Conservation (phyloP, 352 stramenopile genomes). For the Phytophthora boehmeriae region DNA sequence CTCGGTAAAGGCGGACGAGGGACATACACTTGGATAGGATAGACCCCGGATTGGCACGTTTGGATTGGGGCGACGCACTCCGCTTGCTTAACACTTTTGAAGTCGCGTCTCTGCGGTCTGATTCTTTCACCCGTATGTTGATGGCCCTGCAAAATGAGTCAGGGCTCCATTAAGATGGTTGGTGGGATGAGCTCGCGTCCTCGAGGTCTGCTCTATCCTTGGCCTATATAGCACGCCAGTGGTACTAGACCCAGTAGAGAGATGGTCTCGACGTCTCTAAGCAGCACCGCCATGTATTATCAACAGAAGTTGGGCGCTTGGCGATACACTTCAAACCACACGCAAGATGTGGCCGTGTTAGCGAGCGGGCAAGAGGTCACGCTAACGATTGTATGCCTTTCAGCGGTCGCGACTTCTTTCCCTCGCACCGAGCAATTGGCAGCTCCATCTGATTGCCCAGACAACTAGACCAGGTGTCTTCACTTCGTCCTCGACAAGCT, state of each 20-base stretch:
- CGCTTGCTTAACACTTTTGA: slow-evolving; percentile 1
- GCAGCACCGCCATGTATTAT: slow-evolving; percentile 2
- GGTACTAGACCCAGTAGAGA: background rate
- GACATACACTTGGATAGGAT: slow-evolving; percentile 17
- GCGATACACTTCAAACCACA: slow-evolving; percentile 13
- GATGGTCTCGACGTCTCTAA: slow-evolving; percentile 18
- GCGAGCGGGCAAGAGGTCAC: background rate
- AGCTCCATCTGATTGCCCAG: slow-evolving; percentile 4
- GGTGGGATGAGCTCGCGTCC: slow-evolving; percentile 8
- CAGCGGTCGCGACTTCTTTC: slow-evolving; percentile 10
- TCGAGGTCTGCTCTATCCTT: slow-evolving; percentile 26
- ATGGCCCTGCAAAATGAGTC: slow-evolving; percentile 14
- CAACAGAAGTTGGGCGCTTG: slow-evolving; percentile 3
- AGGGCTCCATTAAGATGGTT: slow-evolving; percentile 30
- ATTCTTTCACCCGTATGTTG: background rate
- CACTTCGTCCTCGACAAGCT: slow-evolving; percentile 21
- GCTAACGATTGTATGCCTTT: slow-evolving; percentile 14
- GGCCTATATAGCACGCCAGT: slow-evolving; percentile 23
- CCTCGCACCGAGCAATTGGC: slow-evolving; percentile 11
- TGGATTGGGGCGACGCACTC: slow-evolving; percentile 20
- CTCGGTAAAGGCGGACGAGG: slow-evolving; percentile 30
- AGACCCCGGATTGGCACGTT: slow-evolving; percentile 21
- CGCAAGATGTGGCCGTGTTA: slow-evolving; percentile 5
- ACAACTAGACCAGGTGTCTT: slow-evolving; percentile 15
- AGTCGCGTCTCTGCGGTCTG: slow-evolving; percentile 19